Base-by-base conservation (phyloP, 164 flowering plant species). In the Nymphaea colorata region DNA sequence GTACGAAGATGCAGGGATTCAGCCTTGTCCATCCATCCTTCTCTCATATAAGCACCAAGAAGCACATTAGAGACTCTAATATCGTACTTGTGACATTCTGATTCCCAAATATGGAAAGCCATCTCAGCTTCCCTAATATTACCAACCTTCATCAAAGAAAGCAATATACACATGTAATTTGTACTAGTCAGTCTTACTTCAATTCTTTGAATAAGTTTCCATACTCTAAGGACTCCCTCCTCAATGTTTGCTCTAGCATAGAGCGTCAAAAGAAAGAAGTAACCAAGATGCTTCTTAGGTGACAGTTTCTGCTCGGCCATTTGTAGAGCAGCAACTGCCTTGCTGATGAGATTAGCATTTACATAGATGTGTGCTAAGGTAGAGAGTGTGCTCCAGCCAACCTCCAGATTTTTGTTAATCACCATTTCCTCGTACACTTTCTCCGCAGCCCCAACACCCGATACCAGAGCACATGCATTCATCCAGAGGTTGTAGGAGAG, bases 401-500 rank as follows among this genome's bases (percentile, higher is more conserved):
- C 77, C 65, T 77, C 73, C 16, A 84, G 80, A 57, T 67, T 74
- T 69, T 73, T 66, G 70, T 83, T 83, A 45, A 64, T 69, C 71
- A 67, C 5, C 87, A 84, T 83, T 77, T 81, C 86, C 68, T 71
- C 66, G 68, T 74, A 80, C 17, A 80, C 83, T 73, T 42, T 66
- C 70, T 80, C 87, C 12, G 72, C 82, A 55, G 79, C 70, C 42
- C 62, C 64, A 64, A 78, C 71, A 44, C 82, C 86, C 64, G 72
- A 74, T 4, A 79, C 3, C 59, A 75, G 72, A 43, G 69, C 70
- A 69, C 77, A 75, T 17, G 90, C 84, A 68, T 64, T 73, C 82
- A 84, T 82, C 87, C 88, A 88, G 17, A 88, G 77, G 70, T 84
- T 84, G 76, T 83, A 86, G 61, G 88, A 83, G 15, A 84, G 81